Evolutionary conservation across 1,284 basidiomycete species (phyloP), one percentile per base, ranked within the genome.

Genomic region (Stygiomarasmius scandens): DNA sequence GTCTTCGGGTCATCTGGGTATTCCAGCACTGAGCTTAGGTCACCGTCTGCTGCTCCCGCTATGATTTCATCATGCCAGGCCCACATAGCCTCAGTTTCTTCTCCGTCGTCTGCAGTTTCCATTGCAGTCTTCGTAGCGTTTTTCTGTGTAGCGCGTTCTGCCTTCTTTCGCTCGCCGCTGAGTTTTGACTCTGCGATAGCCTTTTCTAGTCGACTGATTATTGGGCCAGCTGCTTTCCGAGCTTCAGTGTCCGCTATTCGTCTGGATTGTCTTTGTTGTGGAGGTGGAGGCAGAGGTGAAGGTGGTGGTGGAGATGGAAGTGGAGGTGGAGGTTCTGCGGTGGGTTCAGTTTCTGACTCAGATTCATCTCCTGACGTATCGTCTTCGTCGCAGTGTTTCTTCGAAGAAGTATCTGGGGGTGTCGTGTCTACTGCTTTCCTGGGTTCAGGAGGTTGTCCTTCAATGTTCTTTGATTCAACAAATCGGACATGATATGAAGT

Each of bases 401-500:
- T n/a, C n/a, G n/a, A n/a, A n/a, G n/a, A n/a, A n/a, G n/a, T n/a
- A n/a, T n/a, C n/a, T n/a, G n/a, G n/a, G n/a, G n/a, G n/a, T n/a
- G n/a, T n/a, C n/a, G n/a, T n/a, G n/a, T n/a, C n/a, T n/a, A n/a
- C n/a, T n/a, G n/a, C n/a, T n/a, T n/a, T n/a, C n/a, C n/a, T 34
- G 45, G n/a, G 16, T 20, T 34, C 36, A 32, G 50, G 64, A 36
- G 29, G 5, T 32, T 12, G 29, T 32, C 29, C 5, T 32, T 64
- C 6, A n/a, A 44, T 12, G 29, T 32, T 12, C 5, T 32, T 64
- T 5, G 22, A 44, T 55, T 75, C 70, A 20, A 73, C 60, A 58
- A 75, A 75, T 1, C 54, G 46, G 1, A 73, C 69, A 55, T 74
- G 64, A 45, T 64, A 67, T 0, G 71, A 70, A 10, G 58, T 59